phyloP scores from a whole-genome alignment of 192 early-diverging fungal species.

The Mortierella hygrophila region DNA sequence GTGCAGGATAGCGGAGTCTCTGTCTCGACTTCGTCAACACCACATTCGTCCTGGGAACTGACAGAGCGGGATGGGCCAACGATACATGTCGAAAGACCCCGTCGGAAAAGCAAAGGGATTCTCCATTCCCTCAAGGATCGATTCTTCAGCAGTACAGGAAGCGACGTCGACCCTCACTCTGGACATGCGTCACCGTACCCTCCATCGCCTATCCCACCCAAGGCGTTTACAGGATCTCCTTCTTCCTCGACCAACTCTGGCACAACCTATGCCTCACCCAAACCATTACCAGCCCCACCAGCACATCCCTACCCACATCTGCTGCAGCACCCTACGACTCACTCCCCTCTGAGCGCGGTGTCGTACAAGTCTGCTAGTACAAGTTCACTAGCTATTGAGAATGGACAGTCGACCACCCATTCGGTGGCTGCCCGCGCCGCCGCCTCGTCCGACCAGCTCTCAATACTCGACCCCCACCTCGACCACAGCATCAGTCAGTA shows the following conservation, averaged over 20 bases:
- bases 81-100: slow-evolving; percentile 19
- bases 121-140: slow-evolving; percentile 48
- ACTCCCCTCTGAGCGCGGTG: slow-evolving; percentile 28
- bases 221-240: slow-evolving; percentile 24
- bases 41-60: slow-evolving; percentile 51
- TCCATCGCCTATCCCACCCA: slow-evolving; percentile 41
- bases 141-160: slow-evolving; percentile 36
- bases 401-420: slow-evolving; percentile 24
- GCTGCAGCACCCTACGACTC: slow-evolving; percentile 18
- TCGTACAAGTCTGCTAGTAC: slow-evolving; percentile 53
- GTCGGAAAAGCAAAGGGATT: slow-evolving; percentile 54
- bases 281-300: slow-evolving; percentile 48
- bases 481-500: neutral
- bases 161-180: slow-evolving; percentile 20
- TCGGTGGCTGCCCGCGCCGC: neutral
- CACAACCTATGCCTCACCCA: slow-evolving; percentile 46
- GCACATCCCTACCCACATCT: slow-evolving; percentile 41
- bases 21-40: slow-evolving; percentile 45
- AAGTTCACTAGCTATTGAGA: slow-evolving; percentile 43
- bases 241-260: slow-evolving; percentile 47
- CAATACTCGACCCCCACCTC: neutral
- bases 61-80: slow-evolving; percentile 35
- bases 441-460: slow-evolving; percentile 38
- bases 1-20: slow-evolving; percentile 52
- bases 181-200: slow-evolving; percentile 26